Evolutionary conservation across 495 filamentous ascomycete species (phyloP).

Genomic region (Rhypophila decipiens): DNA sequence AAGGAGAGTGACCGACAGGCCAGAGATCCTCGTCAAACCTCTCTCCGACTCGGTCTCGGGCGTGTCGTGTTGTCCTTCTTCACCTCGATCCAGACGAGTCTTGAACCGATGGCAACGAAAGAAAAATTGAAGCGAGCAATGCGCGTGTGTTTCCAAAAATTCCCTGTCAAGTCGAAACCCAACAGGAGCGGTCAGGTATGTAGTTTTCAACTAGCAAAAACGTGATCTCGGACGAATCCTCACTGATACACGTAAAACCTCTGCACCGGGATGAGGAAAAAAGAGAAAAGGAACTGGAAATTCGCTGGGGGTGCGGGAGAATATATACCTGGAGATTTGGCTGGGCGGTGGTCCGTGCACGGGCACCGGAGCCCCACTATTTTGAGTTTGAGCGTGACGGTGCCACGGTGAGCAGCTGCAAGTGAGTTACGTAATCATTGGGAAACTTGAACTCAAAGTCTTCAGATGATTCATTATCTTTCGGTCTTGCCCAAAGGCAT

Average conservation of each 20-base stretch:
- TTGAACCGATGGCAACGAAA: conserved; percentile 19
- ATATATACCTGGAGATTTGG: conserved; percentile 17
- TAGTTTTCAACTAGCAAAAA: conserved; percentile 58
- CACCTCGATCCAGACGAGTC: conserved; percentile 12
- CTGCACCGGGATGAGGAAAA: conserved; percentile 32
- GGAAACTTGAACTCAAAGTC: no score
- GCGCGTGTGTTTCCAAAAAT: conserved; percentile 18
- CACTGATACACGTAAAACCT: conserved; percentile 47
- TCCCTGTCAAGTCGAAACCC: conserved; percentile 17
- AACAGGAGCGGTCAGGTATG: conserved; percentile 41
- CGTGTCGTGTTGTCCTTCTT: no score
- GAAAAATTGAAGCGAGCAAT: no score
- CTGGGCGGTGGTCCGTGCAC: conserved; percentile 13
- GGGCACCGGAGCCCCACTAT: no score
- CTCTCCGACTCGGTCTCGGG: no score
- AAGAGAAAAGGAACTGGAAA: conserved; percentile 12
- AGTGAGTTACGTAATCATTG: no score
- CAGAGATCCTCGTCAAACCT: no score
- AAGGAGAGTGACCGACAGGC: no score
- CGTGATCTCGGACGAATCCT: conserved; percentile 50
- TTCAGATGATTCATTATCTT: no score
- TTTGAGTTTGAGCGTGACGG: no score
- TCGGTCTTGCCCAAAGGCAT: no score
- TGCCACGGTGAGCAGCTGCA: no score
- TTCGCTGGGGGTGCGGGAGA: background rate